These are phyloP conservation scores for Arxiozyma slooffiae DNA, from an alignment of 1,139 yeast genomes.

Conservation along the genomic window DNA sequence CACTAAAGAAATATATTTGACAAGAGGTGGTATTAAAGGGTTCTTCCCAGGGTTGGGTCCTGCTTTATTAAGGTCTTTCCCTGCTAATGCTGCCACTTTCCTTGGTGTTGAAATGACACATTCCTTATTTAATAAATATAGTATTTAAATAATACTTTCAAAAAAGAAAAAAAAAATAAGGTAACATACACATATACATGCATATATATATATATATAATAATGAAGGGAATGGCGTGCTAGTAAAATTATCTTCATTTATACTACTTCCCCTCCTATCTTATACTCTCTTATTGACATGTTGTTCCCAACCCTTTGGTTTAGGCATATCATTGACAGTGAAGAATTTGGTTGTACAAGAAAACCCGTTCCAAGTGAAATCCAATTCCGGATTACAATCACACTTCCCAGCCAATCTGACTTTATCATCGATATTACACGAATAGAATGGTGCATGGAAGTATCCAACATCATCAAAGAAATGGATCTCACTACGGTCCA, in stretches of 20 bases:
- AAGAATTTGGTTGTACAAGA: conserved; percentile 74
- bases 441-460: conserved; percentile 69
- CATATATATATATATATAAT: conserved; percentile 1
- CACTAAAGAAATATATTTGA: conserved; percentile 48
- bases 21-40: conserved; percentile 74
- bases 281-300: conserved; percentile 4
- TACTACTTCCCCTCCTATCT: no score
- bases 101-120: conserved; percentile 89
- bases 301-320: conserved; percentile 70
- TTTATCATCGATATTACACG: conserved; percentile 64
- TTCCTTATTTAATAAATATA: conserved; percentile 44
- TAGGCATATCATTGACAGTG: conserved; percentile 48
- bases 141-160: conserved; percentile 3
- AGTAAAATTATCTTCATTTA: background rate
- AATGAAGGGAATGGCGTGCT: background rate
- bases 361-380: conserved; percentile 80
- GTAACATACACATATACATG: background rate
- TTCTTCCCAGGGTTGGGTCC: conserved; percentile 98
- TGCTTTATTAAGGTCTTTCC: conserved; percentile 88
- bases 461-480: conserved; percentile 79
- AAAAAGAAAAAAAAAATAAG: conserved; percentile 2
- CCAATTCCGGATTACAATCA: conserved; percentile 61
- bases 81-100: conserved; percentile 96
- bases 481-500: conserved; percentile 58
- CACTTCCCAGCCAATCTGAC: conserved; percentile 50